These are phyloP conservation scores for Acanthamoeba healyi DNA, from an alignment of 208 protist species.

Conservation along the genomic window DNA sequence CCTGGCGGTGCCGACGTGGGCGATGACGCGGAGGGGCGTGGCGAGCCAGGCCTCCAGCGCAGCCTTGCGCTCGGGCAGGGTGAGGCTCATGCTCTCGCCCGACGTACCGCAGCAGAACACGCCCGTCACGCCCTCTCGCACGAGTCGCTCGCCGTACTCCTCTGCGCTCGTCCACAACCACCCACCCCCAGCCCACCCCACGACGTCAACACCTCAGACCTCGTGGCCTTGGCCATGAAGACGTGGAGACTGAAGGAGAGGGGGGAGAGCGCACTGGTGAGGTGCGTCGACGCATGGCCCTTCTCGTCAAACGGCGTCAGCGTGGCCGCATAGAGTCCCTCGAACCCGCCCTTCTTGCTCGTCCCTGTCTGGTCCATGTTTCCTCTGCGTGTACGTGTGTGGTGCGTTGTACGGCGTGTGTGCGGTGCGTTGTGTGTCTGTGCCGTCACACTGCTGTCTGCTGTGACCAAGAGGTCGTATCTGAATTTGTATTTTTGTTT, in stretches of 20 bases:
- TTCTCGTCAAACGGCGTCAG: neutral
- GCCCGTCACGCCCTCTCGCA: conserved; percentile 29
- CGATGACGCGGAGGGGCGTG: neutral
- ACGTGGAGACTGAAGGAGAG: too few species aligned
- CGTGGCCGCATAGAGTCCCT: conserved; percentile 25
- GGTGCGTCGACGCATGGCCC: neutral
- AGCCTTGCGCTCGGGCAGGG: conserved; percentile 28
- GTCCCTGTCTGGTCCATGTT: neutral
- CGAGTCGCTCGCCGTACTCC: neutral
- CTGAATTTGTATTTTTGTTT: too few species aligned
- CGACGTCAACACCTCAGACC: too few species aligned
- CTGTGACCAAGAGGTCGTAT: too few species aligned
- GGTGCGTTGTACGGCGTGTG: too few species aligned
- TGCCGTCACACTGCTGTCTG: too few species aligned
- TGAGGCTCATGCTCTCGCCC: conserved; percentile 68
- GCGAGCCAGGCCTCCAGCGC: conserved; percentile 51
- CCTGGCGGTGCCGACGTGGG: conserved; percentile 31
- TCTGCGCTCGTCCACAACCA: neutral
- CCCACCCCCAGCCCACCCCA: too few species aligned
- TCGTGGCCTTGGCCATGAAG: too few species aligned
- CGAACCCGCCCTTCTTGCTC: neutral
- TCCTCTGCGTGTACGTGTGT: too few species aligned
- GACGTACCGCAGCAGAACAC: conserved; percentile 51
- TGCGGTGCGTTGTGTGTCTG: too few species aligned
- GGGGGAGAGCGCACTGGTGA: neutral